Conservation (phyloP, 352 stramenopile species). For the Phytophthora meadii region DNA sequence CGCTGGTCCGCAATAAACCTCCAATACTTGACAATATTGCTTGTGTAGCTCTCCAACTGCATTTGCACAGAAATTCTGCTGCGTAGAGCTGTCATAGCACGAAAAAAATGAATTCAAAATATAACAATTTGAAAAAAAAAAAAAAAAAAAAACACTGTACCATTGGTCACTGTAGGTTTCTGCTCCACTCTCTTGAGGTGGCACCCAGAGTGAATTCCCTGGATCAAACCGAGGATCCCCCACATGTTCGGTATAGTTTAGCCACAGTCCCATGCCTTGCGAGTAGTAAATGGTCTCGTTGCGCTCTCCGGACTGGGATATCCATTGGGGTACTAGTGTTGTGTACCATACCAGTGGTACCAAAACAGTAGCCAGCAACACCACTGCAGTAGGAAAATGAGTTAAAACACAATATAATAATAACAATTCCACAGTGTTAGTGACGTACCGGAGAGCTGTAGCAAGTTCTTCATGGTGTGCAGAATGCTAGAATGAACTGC, state of each 20-base stretch:
- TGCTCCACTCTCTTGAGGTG: slow-evolving; percentile 60
- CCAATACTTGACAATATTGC: slow-evolving; percentile 79
- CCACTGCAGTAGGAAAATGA: slow-evolving; percentile 45
- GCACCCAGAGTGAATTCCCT: slow-evolving; percentile 82
- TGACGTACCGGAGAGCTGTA: slow-evolving; percentile 49
- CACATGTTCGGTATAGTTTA: slow-evolving; percentile 85
- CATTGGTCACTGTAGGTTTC: slow-evolving; percentile 71
- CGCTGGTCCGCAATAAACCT: slow-evolving; percentile 71
- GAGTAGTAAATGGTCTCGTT: slow-evolving; percentile 66
- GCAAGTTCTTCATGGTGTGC: slow-evolving; percentile 47
- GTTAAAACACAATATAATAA: neutral
- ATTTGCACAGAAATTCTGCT: slow-evolving; percentile 54
- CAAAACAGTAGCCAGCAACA: slow-evolving; percentile 55
- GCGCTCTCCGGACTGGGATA: slow-evolving; percentile 67
- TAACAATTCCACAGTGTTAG: neutral
- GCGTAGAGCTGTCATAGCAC: slow-evolving; percentile 22
- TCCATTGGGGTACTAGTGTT: slow-evolving; percentile 72
- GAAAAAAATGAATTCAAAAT: too few relatives aligned
- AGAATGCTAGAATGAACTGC: neutral
- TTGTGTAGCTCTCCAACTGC: slow-evolving; percentile 71
- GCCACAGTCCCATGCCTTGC: slow-evolving; percentile 81
- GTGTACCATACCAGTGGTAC: slow-evolving; percentile 72
- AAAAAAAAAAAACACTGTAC: slow-evolving; percentile 28
- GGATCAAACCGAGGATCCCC: slow-evolving; percentile 72
- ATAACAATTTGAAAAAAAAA: too few relatives aligned